Evolutionary conservation across 345 rosid genomes (phyloP).

Genomic region (Gossypium rotundifolium): DNA sequence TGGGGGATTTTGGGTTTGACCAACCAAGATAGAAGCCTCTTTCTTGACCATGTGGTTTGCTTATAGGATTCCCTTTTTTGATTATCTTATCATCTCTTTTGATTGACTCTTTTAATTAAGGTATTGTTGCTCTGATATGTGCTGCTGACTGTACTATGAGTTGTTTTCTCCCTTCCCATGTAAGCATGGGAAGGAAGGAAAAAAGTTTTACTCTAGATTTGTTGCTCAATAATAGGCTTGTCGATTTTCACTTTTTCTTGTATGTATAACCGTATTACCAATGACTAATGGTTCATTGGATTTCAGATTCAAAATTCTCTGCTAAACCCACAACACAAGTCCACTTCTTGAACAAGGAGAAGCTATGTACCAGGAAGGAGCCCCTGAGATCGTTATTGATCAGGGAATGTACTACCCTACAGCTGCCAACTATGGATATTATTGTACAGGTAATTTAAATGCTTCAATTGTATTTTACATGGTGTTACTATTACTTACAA

Average conservation of each 20-base stretch:
- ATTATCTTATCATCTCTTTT: background rate
- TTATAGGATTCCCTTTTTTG: background rate
- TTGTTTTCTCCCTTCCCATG: background rate
- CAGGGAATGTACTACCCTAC: slow-evolving; percentile 76
- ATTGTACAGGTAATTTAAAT: slow-evolving; percentile 69
- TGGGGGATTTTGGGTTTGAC: background rate
- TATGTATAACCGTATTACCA: background rate
- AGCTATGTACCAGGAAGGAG: slow-evolving; percentile 76
- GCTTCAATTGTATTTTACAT: background rate
- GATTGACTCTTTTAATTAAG: background rate
- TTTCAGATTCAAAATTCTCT: slow-evolving; percentile 40
- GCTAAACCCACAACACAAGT: slow-evolving; percentile 33
- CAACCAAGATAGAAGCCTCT: background rate
- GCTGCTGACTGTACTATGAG: background rate
- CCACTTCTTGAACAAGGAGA: slow-evolving; percentile 41
- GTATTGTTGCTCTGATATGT: background rate
- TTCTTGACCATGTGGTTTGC: background rate
- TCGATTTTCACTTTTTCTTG: background rate
- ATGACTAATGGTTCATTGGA: background rate
- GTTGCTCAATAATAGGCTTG: background rate
- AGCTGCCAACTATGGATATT: slow-evolving; percentile 72
- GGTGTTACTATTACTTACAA: background rate
- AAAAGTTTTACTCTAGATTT: background rate
- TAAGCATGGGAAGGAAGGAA: background rate
- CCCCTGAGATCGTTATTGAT: slow-evolving; percentile 60